These are phyloP conservation scores for Aspergillus brasiliensis DNA, from an alignment of 2,329 filamentous ascomycete species.

Conservation along the genomic window DNA sequence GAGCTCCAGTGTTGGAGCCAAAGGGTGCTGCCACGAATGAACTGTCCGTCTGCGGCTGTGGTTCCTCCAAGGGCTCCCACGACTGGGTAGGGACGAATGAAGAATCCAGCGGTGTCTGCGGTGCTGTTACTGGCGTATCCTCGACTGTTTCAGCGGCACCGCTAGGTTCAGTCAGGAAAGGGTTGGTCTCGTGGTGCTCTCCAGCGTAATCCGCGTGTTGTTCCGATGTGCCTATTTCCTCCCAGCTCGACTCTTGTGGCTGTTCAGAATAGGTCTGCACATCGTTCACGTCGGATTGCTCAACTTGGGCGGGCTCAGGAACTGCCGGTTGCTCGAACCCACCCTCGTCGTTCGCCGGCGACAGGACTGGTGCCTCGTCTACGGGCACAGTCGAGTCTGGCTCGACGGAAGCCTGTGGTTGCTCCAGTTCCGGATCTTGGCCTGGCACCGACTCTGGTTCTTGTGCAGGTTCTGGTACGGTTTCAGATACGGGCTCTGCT, in stretches of 20 bases:
- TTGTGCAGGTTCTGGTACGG: slow-evolving; percentile 3
- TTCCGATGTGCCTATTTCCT: slow-evolving; percentile 16
- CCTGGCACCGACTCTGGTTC: slow-evolving; percentile 14
- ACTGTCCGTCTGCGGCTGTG: slow-evolving; percentile 34
- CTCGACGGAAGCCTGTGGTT: slow-evolving; percentile 22
- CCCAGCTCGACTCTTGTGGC: slow-evolving; percentile 16
- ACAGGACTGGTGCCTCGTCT: slow-evolving; percentile 13
- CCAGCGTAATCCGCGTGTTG: slow-evolving; percentile 12
- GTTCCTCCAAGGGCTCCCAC: slow-evolving; percentile 22
- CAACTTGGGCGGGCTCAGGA: slow-evolving; percentile 15
- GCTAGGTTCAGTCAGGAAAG: slow-evolving; percentile 9
- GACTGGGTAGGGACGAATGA: slow-evolving; percentile 14
- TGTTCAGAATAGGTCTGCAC: slow-evolving; percentile 17
- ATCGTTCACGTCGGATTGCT: slow-evolving; percentile 24
- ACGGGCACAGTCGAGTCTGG: slow-evolving; percentile 17
- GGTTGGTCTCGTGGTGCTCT: slow-evolving; percentile 13
- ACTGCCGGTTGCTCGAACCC: slow-evolving; percentile 14
- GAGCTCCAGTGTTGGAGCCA: slow-evolving; percentile 19
- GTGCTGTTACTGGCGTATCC: slow-evolving; percentile 24
- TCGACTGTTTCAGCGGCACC: slow-evolving; percentile 17
- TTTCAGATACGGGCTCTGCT: slow-evolving; percentile 12
- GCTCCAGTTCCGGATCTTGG: slow-evolving; percentile 19
- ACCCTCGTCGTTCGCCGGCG: slow-evolving; percentile 18
- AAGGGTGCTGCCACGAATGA: slow-evolving; percentile 30
- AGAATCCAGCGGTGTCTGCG: slow-evolving; percentile 27